Base-by-base conservation (phyloP, 129 eudicot species). In the Chrysanthemum lavandulifolium region DNA sequence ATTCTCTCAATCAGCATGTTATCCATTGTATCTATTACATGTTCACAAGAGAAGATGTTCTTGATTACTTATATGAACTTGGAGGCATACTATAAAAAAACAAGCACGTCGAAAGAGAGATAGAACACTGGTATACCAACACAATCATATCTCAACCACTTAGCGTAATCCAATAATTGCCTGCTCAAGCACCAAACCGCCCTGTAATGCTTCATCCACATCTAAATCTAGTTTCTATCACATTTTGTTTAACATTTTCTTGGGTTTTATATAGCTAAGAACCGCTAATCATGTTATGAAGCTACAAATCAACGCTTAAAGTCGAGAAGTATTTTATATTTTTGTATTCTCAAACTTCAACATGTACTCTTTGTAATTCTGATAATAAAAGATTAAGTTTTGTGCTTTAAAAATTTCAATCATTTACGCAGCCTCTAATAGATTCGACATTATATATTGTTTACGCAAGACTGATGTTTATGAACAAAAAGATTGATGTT, bases 191-290 rank as follows among this genome's bases (percentile, higher is more conserved):
- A 60, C 16, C 19, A 36, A 68, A 60, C 68, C 15, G 15, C 14
- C 48, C 49, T 31, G 63, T 21, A 72, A 52, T 6, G 68, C 60
- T 60, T 47, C 68, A 25, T 48, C 31, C 48, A 23, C 68, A 48
- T 59, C 68, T 48, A 72, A 60, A 61, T 52, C 71, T 31, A 64
- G 71, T 52, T 62, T 74, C 40, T 50, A 14, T 15, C 64, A 64
- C 29, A 64, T 74, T 64, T 52, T 74, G 9, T 10, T 52, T 3
- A 62, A 65, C 59, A 74, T 62, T 74, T 14, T 72, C 59, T 48
- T 72, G 68, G 76, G 68, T 48, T 25, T 13, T 47, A 64, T 72
- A 60, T 72, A 72, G 58, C 68, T 27, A 61, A 45, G 72, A 55
- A 33, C 15, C 40, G 13, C 14, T 2, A 12, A 36, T 6, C 50